A percentile compares a stretch with the other conserved stretches of the same genome.
phyloP scores from a whole-genome alignment of 352 stramenopile genomes.

The Vaucheria bursata region DNA sequence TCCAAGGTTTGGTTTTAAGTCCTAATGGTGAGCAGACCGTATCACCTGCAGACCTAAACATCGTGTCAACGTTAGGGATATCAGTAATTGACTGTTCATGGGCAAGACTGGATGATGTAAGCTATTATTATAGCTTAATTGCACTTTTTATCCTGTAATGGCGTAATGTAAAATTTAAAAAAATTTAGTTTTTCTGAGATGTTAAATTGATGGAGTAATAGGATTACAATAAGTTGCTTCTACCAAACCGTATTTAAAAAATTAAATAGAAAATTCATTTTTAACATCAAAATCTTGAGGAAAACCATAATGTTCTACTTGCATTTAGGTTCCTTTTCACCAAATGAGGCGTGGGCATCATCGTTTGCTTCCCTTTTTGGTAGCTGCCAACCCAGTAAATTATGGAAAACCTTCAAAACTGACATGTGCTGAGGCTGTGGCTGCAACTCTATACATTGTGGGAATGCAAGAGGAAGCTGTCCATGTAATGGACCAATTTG shows the following conservation, averaged over 20 bases:
- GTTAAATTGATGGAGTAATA: no score
- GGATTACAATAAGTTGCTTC: no score
- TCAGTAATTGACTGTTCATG: constrained; percentile 86
- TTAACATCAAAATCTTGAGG: no score
- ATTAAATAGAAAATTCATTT: no score
- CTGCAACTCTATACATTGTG: constrained; percentile 93
- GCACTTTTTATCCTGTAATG: no score
- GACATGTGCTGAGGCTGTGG: constrained; percentile 90
- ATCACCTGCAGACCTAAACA: constrained; percentile 54
- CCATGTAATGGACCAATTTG: constrained; percentile 78
- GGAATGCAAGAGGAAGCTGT: constrained; percentile 70
- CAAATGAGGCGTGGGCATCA: constrained; percentile 82
- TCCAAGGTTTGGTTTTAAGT: constrained; percentile 78
- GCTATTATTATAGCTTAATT: no score
- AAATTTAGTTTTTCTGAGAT: no score
- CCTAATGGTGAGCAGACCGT: constrained; percentile 72
- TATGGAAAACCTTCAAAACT: constrained; percentile 92
- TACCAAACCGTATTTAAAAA: no score
- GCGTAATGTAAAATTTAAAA: no score
- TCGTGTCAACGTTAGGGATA: constrained; percentile 67
- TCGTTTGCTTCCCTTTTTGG: constrained; percentile 90
- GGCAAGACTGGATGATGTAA: constrained; percentile 76
- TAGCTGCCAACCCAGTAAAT: constrained; percentile 97
- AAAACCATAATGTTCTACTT: no score
- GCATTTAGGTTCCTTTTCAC: constrained; percentile 67